Percentiles rank a stretch among this genome's conserved stretches.
phyloP scores from a whole-genome alignment of 208 protist genomes.

The Crithidia mellificae region DNA sequence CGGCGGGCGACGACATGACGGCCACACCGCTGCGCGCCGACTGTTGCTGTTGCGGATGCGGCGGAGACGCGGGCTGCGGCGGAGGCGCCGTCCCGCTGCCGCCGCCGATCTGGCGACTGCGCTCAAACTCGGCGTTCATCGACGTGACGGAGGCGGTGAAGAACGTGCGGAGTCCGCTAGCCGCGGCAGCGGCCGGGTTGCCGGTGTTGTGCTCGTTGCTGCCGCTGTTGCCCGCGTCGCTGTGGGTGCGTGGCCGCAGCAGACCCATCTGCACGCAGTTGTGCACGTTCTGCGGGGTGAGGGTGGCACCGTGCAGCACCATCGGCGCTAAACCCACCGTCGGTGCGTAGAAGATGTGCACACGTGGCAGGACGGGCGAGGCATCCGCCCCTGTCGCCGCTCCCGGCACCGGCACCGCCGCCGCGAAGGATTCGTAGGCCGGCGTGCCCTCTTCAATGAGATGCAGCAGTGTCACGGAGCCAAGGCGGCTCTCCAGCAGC shows the following conservation, averaged over 20 bases:
- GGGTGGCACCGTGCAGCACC: conserved; percentile 33
- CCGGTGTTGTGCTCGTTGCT: too few relatives aligned
- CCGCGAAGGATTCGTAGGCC: conserved; percentile 46
- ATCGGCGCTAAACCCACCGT: conserved; percentile 21
- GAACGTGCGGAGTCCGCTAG: conserved; percentile 17
- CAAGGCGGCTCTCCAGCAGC: conserved; percentile 41
- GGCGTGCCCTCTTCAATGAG: conserved; percentile 52
- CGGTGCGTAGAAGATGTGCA: conserved; percentile 54
- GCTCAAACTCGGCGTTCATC: conserved; percentile 37
- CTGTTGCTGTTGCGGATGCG: too few relatives aligned
- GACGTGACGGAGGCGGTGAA: conserved; percentile 23
- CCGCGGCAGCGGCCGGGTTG: not conserved
- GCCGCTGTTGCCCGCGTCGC: not conserved
- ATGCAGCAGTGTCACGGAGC: conserved; percentile 41
- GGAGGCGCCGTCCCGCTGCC: too few relatives aligned
- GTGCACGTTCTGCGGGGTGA: conserved; percentile 46
- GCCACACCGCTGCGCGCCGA: not conserved
- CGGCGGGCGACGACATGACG: conserved; percentile 14
- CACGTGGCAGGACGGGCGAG: conserved; percentile 34
- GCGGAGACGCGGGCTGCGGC: too few relatives aligned
- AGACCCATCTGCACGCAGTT: conserved; percentile 35
- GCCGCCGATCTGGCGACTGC: conserved; percentile 7
- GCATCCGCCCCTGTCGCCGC: not conserved
- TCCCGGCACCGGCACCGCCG: conserved; percentile 37
- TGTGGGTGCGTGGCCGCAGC: not conserved